These are phyloP conservation scores for Coelastrella sp. DNA, from an alignment of 139 green algal genomes.

Conservation along the genomic window DNA sequence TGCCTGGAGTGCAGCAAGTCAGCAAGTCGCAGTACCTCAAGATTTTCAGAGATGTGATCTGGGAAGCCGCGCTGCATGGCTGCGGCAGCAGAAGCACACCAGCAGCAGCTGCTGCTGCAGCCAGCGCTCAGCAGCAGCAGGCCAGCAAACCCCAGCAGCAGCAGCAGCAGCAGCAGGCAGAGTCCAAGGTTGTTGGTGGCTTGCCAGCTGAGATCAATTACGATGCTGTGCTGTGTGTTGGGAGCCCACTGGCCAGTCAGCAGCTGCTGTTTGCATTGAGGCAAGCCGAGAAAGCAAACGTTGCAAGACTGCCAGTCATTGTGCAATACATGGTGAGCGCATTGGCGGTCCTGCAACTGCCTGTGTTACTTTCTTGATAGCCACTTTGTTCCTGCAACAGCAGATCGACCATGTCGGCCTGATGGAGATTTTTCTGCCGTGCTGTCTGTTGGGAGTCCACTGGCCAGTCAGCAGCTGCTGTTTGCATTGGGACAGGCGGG, in stretches of 20 bases:
- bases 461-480: slow-evolving; percentile 31
- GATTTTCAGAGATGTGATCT: slow-evolving; percentile 24
- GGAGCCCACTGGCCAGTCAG: slow-evolving; percentile 17
- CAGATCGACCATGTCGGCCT: too few species aligned
- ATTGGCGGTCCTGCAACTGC: too few species aligned
- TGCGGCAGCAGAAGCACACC: slow-evolving; percentile 2
- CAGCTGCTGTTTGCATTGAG: slow-evolving; percentile 33
- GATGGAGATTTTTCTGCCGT: neutral
- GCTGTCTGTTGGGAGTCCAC: slow-evolving; percentile 14
- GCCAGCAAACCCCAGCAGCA: slow-evolving; percentile 22
- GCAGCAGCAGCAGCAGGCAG: slow-evolving; percentile 24
- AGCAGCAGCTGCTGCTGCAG: neutral
- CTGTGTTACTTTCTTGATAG: too few species aligned
- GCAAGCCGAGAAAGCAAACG: slow-evolving; percentile 22
- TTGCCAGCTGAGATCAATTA: neutral
- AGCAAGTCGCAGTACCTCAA: slow-evolving; percentile 1
- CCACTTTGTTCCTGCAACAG: too few species aligned
- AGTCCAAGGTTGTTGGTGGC: neutral
- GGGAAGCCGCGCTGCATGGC: slow-evolving; percentile 20
- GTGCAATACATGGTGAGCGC: slow-evolving; percentile 39
- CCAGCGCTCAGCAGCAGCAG: slow-evolving; percentile 19
- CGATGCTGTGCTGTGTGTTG: slow-evolving; percentile 26
- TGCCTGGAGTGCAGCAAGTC: neutral
- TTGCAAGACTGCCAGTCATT: slow-evolving; percentile 21
- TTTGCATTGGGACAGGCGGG: slow-evolving; percentile 17